phyloP scores from a whole-genome alignment of 306 rosid species.

The Rubus parviflorus region DNA sequence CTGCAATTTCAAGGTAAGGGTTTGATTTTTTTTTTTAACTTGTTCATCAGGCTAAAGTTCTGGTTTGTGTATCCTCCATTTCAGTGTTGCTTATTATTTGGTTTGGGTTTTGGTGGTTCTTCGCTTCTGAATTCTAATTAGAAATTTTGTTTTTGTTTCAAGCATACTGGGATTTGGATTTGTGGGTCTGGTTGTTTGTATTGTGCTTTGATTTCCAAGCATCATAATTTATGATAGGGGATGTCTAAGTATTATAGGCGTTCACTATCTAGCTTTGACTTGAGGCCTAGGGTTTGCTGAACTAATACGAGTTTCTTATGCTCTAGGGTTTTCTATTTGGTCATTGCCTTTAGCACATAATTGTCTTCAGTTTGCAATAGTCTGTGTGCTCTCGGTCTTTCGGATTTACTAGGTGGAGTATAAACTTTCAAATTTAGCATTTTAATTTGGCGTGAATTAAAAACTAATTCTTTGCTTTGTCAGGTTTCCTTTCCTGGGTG shows the following conservation, averaged over 20 bases:
- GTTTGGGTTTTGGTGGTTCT: constrained; percentile 17
- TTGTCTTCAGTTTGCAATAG: constrained; percentile 15
- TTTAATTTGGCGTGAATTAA: constrained; percentile 18
- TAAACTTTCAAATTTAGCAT: not conserved
- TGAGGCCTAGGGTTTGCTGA: not conserved
- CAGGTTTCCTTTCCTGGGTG: constrained; percentile 38
- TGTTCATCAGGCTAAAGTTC: constrained; percentile 1
- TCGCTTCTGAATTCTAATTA: constrained; percentile 19
- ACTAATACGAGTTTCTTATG: not conserved
- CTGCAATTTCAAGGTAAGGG: constrained; percentile 15
- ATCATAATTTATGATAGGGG: not conserved
- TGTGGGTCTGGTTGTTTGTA: constrained; percentile 7
- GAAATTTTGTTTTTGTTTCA: not conserved
- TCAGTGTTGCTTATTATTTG: not conserved
- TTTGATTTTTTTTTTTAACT: not conserved
- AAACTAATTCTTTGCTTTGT: constrained; percentile 15
- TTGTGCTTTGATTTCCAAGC: constrained; percentile 6
- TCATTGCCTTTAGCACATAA: constrained; percentile 8
- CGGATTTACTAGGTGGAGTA: not conserved
- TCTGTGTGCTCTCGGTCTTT: constrained; percentile 8
- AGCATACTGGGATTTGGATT: not conserved
- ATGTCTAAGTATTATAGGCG: not conserved
- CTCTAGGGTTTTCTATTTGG: not conserved
- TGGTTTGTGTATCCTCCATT: not conserved
- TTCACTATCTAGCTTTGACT: not conserved